A percentile compares a stretch with the other conserved stretches of the same genome.
phyloP scores from a whole-genome alignment of 352 stramenopile species.

The Globisporangium uncinulatum region DNA sequence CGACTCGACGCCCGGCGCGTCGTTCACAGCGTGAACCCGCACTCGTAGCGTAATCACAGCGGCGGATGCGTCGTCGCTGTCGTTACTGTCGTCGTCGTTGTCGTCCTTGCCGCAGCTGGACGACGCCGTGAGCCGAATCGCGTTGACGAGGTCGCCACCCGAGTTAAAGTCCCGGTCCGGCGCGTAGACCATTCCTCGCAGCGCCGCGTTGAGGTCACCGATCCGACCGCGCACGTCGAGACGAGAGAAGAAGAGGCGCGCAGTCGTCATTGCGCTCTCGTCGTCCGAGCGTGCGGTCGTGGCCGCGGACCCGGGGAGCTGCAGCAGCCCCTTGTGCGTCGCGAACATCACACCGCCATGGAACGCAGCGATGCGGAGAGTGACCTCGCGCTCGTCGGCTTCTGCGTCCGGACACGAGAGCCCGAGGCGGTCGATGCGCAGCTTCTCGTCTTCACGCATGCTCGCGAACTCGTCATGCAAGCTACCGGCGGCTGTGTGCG shows the following conservation, averaged over 20 bases:
- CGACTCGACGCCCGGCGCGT: conserved; percentile 27
- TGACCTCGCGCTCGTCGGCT: conserved; percentile 25
- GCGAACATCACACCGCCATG: conserved; percentile 55
- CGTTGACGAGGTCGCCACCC: conserved; percentile 24
- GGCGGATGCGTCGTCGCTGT: not conserved
- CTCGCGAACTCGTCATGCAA: conserved; percentile 13
- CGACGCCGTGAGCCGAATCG: conserved; percentile 19
- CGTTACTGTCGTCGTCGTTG: not conserved
- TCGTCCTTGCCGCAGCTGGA: not conserved
- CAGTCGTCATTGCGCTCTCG: conserved; percentile 15
- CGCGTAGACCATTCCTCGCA: conserved; percentile 51
- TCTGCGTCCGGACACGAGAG: conserved; percentile 28
- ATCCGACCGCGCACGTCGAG: conserved; percentile 27
- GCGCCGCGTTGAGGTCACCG: conserved; percentile 38
- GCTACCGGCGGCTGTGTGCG: not conserved
- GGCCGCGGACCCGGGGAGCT: conserved; percentile 16
- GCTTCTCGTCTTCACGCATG: conserved; percentile 36
- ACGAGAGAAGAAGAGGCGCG: conserved; percentile 38
- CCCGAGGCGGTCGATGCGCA: conserved; percentile 28
- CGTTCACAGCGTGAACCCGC: conserved; percentile 25
- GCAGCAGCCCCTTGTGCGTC: conserved; percentile 28
- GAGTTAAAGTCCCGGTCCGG: conserved; percentile 48
- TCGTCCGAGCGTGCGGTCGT: conserved; percentile 2
- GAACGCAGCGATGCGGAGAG: conserved; percentile 24
- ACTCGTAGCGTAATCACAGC: conserved; percentile 16